These are phyloP conservation scores for Brassica carinata DNA, from an alignment of 345 rosid genomes.

Conservation along the genomic window DNA sequence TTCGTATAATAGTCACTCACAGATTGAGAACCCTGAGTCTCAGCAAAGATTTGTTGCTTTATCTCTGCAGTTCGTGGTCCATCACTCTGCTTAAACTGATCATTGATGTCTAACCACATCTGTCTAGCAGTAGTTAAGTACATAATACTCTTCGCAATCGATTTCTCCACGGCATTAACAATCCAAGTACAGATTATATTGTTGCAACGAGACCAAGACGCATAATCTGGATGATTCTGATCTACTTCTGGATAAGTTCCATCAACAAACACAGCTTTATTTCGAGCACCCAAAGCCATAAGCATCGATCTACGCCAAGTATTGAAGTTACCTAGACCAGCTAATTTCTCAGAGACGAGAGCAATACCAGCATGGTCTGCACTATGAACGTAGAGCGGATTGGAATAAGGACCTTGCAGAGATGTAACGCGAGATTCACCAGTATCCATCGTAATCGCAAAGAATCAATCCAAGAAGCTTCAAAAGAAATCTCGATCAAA, in stretches of 20 bases:
- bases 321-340: too few species aligned
- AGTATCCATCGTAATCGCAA: too few species aligned
- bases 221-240: neutral
- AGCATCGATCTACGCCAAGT: too few species aligned
- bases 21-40: neutral
- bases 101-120: neutral
- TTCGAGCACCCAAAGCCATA: neutral
- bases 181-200: too few species aligned
- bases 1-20: neutral
- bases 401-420: too few species aligned
- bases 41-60: neutral
- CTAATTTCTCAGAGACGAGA: too few species aligned
- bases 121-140: neutral
- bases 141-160: neutral
- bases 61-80: neutral
- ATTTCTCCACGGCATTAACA: neutral
- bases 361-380: too few species aligned
- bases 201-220: too few species aligned
- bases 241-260: neutral
- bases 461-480: too few species aligned
- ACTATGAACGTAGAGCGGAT: too few species aligned
- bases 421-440: too few species aligned
- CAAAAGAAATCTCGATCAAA: too few species aligned
- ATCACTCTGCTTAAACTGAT: neutral
- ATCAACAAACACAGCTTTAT: neutral